Evolutionary conservation across 371 early-diverging fungal genomes (phyloP), one percentile per base, ranked within the genome.

Genomic region (Capillidium rhysosporum): DNA sequence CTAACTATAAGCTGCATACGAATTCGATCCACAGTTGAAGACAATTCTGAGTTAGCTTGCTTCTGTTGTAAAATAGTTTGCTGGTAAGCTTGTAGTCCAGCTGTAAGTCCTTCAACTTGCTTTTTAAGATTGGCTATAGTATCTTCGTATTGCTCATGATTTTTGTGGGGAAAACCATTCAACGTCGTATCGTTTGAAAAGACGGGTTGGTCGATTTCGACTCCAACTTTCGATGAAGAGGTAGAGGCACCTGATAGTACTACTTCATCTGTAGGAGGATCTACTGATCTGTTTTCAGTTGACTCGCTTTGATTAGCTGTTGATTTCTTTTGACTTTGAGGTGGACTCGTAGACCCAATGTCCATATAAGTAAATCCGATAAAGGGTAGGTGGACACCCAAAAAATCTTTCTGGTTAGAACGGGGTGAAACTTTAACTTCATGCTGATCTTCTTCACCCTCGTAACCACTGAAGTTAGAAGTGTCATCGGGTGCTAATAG

Each of bases 301-400:
- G 18, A 5, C 16, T 43, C 43, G 18, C 18, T 43, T 16, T 5
- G 18, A 18, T 25, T 46, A 7, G 25, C 10, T 3, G 46, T 25
- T 46, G 20, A 3, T 25, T 24, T 0, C 3, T 46, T 12, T 25
- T 46, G 25, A n/a, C n/a, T 41, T n/a, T 5, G 41, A n/a, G 41
- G 41, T n/a, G 20, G 41, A n/a, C 10, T 41, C 4, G 20, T 59
- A 58, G 34, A 34, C 4, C 34, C 34, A 7, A 12, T 7, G 26
- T 60, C 56, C 57, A 62, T 63, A 52, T 78, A 86, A 0, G 82
- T 83, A 57, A 84, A 92, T 0, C 92, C 92, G 30, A 92, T 75
- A 57, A 89, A 92, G 0, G 87, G 83, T 10, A 86, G 69, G 52
- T 84, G 79, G 60, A 75, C 72, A 31, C 83, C 84, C 1, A 76